Percentiles rank a stretch among this genome's conserved stretches.
These are phyloP conservation scores for Fusarium verticillioides DNA, from an alignment of 2,329 filamentous ascomycete species.

Conservation along the genomic window DNA sequence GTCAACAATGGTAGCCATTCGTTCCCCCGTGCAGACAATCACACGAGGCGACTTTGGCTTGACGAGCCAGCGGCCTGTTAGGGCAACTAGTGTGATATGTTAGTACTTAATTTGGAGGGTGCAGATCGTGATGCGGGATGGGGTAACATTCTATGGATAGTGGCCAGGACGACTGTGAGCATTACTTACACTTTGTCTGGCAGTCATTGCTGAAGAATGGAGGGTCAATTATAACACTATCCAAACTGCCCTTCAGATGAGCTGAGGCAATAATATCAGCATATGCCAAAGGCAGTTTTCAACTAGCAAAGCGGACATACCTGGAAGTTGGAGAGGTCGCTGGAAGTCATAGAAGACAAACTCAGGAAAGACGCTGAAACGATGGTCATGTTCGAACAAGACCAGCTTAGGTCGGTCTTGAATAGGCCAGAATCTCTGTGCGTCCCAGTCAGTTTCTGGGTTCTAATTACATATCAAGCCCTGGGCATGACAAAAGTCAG, in stretches of 20 bases:
- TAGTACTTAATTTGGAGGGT: slow-evolving; percentile 12
- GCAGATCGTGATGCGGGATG: background rate
- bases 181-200: slow-evolving; percentile 74
- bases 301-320: slow-evolving; percentile 47
- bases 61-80: slow-evolving; percentile 80
- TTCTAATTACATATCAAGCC: background rate
- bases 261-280: slow-evolving; percentile 45
- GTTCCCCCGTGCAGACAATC: slow-evolving; percentile 81
- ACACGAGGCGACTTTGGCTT: slow-evolving; percentile 58
- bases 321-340: slow-evolving; percentile 72
- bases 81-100: slow-evolving; percentile 63
- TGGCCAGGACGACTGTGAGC: background rate
- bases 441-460: slow-evolving; percentile 14
- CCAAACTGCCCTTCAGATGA: slow-evolving; percentile 70
- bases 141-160: background rate
- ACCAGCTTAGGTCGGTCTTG: slow-evolving; percentile 64
- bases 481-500: background rate
- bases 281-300: background rate
- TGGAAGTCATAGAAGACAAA: slow-evolving; percentile 81
- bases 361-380: slow-evolving; percentile 79
- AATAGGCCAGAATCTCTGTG: slow-evolving; percentile 36
- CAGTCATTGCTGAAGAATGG: slow-evolving; percentile 85
- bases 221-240: slow-evolving; percentile 79
- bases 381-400: slow-evolving; percentile 78
- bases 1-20: slow-evolving; percentile 72